Evolutionary conservation across 352 stramenopile species (phyloP), one percentile per base, ranked within the genome.

Genomic region (Pythium coloratum): DNA sequence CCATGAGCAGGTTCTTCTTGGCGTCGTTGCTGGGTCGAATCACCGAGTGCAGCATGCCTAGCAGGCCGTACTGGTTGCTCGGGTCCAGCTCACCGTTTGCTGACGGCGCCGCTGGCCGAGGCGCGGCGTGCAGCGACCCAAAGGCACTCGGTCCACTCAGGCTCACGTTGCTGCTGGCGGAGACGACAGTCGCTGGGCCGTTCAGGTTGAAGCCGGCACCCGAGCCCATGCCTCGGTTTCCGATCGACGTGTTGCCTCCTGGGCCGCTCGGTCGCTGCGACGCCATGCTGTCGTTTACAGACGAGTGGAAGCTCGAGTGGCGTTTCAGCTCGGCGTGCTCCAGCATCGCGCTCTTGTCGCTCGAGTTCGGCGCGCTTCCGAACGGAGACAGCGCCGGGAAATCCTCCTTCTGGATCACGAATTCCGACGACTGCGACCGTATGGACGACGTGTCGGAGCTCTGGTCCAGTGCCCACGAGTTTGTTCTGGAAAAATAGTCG

Each of bases 361-460:
- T 81, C 30, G 64, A 72, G 26, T 64, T 72, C 13, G 70, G 62
- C 3, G 53, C 67, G 20, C 69, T 71, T 9, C 64, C 73, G 69
- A 95, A 91, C 4, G 86, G 81, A n/a, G 84, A 92, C 3, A 95
- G 74, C 24, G 86, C 86, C 12, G 86, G 86, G 57, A 95, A 95
- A 36, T 95, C 86, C 56, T 95, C 86, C 59, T 95, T 95, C 67
- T 95, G 86, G 58, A 95, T 93, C 33, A 90, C 78, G 77, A 95
- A 95, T 68, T 95, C 86, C 8, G 86, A 89, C 32, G 75, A 77
- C 46, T 82, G 81, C 8, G 76, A 71, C 2, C 81, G 76, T 63
- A 78, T 71, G 0, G 78, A 75, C 49, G 78, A 60, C 28, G 71
- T 64, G 7, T 64, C 59, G 8, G 72, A 67, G 26, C 69, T 77